Percentiles rank a stretch among this genome's conserved stretches.
Evolutionary conservation across 495 filamentous ascomycete genomes (phyloP).

Genomic region (Aspergillus kassunensis): DNA sequence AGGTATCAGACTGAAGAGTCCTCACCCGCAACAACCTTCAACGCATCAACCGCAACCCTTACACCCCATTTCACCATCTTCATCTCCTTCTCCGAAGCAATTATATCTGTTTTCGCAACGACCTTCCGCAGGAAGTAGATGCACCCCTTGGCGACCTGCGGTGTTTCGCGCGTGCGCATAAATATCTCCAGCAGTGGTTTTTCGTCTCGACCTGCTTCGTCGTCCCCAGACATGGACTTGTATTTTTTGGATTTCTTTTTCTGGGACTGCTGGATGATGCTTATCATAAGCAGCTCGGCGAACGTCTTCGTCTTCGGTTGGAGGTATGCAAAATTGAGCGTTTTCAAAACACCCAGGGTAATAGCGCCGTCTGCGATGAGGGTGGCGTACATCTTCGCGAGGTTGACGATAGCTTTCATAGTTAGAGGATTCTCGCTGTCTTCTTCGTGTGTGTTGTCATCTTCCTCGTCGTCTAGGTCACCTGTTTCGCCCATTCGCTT

Average conservation of each 20-base stretch:
- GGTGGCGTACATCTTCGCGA: conserved; percentile 79
- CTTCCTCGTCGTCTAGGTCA: conserved; percentile 49
- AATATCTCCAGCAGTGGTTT: conserved; percentile 63
- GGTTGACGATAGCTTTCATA: conserved; percentile 73
- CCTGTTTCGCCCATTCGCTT: conserved; percentile 74
- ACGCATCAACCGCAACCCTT: conserved; percentile 55
- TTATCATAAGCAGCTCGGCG: conserved; percentile 74
- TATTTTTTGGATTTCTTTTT: conserved; percentile 24
- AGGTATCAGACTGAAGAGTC: background rate
- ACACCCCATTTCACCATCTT: conserved; percentile 66
- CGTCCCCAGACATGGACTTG: conserved; percentile 20
- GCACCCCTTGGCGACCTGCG: conserved; percentile 63
- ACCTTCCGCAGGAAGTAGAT: conserved; percentile 76
- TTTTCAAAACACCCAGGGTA: conserved; percentile 64
- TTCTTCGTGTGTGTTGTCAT: conserved; percentile 48
- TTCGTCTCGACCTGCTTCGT: conserved; percentile 41
- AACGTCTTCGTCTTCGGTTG: conserved; percentile 73
- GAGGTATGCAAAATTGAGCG: conserved; percentile 72
- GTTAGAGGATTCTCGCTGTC: conserved; percentile 40
- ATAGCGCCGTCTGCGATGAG: conserved; percentile 66
- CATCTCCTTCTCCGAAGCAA: conserved; percentile 55
- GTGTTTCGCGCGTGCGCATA: conserved; percentile 51
- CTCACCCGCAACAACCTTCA: conserved; percentile 46
- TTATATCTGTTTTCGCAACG: conserved; percentile 70
- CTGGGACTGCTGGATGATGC: conserved; percentile 61